Evolutionary conservation across 495 filamentous ascomycete species (phyloP).

Genomic region (Barbatosphaeria neglecta): DNA sequence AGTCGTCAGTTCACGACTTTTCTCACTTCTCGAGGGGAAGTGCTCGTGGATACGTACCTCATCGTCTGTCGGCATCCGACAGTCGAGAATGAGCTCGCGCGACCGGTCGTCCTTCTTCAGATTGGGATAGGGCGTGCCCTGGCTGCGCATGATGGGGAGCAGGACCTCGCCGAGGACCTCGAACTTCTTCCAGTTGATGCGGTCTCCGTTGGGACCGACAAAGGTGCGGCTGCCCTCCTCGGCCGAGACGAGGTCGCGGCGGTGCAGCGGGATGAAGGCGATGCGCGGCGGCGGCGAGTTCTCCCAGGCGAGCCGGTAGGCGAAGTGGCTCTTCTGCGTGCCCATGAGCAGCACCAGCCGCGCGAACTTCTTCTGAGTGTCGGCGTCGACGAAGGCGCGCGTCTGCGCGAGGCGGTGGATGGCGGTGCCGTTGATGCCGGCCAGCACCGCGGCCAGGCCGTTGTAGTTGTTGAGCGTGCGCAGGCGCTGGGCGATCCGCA

Average conservation of each 20-base stretch:
- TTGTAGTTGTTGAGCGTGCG: conserved; percentile 96
- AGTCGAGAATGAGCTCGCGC: conserved; percentile 62
- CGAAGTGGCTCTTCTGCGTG: conserved; percentile 78
- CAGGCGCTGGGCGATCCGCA: conserved; percentile 72
- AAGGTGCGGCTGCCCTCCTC: conserved; percentile 89
- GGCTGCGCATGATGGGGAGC: conserved; percentile 79
- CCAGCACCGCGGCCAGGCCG: conserved; percentile 80
- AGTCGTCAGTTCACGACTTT: too few species aligned
- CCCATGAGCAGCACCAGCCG: conserved; percentile 86
- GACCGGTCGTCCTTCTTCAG: conserved; percentile 53
- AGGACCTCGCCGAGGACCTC: conserved; percentile 91
- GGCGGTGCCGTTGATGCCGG: conserved; percentile 79
- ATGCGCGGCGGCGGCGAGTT: conserved; percentile 84
- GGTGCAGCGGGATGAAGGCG: conserved; percentile 86
- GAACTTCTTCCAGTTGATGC: conserved; percentile 97
- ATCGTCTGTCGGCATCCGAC: conserved; percentile 44
- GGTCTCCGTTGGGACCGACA: conserved; percentile 56
- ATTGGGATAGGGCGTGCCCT: conserved; percentile 69
- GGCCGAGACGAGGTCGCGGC: conserved; percentile 78
- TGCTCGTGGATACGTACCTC: conserved; percentile 31
- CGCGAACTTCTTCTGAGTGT: conserved; percentile 70
- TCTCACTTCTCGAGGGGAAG: background rate
- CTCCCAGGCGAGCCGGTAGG: conserved; percentile 92
- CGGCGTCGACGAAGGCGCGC: conserved; percentile 56
- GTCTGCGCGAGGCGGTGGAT: conserved; percentile 81